Evolutionary conservation across 768 basidiomycete genomes (phyloP).

Genomic region (Hysterangium stoloniferum): DNA sequence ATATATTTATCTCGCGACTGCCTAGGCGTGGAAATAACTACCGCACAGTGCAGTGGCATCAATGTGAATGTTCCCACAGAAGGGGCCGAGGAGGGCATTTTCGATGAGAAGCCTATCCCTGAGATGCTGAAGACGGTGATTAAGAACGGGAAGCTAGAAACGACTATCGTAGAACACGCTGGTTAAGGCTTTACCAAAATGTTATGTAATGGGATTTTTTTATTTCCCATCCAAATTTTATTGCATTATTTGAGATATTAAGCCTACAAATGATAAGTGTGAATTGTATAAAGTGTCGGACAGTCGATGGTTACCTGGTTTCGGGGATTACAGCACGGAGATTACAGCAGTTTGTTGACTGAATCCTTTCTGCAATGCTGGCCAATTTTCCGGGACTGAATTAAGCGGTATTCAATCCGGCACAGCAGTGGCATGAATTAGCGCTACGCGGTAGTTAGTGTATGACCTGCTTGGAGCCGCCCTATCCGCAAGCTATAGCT

Average conservation of each 20-base stretch:
- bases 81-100: constrained; percentile 88
- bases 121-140: constrained; percentile 93
- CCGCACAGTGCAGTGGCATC: constrained; percentile 88
- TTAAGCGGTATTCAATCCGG: too few species aligned
- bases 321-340: too few species aligned
- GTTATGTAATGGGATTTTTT: constrained; percentile 11
- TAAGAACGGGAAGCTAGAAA: constrained; percentile 75
- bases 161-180: constrained; percentile 80
- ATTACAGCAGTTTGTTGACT: too few species aligned
- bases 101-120: constrained; percentile 82
- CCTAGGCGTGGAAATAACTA: constrained; percentile 78
- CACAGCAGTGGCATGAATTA: too few species aligned
- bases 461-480: too few species aligned
- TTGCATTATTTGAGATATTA: constrained; percentile 7
- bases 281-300: too few species aligned
- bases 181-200: constrained; percentile 25
- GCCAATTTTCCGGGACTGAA: too few species aligned
- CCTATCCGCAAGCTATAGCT: too few species aligned
- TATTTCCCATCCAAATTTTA: not conserved
- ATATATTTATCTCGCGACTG: constrained; percentile 85
- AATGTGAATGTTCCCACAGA: constrained; percentile 83
- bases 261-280: constrained; percentile 12
- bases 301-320: too few species aligned
- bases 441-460: too few species aligned
- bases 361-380: too few species aligned